A percentile compares a stretch with the other conserved stretches of the same genome.
Evolutionary conservation across 306 rosid species (phyloP).

Genomic region (Dryas alaskensis): DNA sequence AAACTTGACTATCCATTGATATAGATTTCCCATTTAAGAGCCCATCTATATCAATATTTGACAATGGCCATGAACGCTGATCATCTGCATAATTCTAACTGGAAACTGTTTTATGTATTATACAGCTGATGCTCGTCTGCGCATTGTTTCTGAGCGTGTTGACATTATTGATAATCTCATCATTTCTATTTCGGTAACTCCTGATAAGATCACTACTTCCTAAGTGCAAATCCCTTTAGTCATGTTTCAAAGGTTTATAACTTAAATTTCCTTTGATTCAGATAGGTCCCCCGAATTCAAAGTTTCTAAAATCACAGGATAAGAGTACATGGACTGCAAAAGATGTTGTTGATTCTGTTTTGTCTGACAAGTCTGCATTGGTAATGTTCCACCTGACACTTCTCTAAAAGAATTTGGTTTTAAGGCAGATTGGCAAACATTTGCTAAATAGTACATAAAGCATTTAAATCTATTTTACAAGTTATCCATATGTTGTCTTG

Average conservation of each 20-base stretch:
- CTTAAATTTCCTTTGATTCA: slow-evolving; percentile 47
- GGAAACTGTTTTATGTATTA: slow-evolving; percentile 24
- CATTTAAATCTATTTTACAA: neutral
- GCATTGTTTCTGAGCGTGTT: slow-evolving; percentile 91
- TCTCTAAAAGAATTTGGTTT: neutral
- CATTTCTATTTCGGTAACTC: slow-evolving; percentile 84
- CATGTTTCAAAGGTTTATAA: slow-evolving; percentile 31
- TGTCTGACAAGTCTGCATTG: slow-evolving; percentile 90
- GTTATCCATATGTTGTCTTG: neutral
- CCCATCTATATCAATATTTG: slow-evolving; percentile 6
- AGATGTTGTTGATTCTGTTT: slow-evolving; percentile 91
- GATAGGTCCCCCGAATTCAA: slow-evolving; percentile 91
- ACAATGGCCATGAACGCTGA: slow-evolving; percentile 14
- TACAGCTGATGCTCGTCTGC: slow-evolving; percentile 91
- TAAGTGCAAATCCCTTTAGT: slow-evolving; percentile 10
- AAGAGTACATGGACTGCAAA: slow-evolving; percentile 88
- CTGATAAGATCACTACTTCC: slow-evolving; percentile 22
- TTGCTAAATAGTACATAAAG: neutral
- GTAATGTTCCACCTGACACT: slow-evolving; percentile 35
- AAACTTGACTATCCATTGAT: neutral
- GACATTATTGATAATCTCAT: slow-evolving; percentile 80
- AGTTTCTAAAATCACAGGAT: slow-evolving; percentile 61
- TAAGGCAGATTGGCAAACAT: neutral
- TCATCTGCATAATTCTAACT: slow-evolving; percentile 12
- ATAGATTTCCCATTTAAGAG: neutral